Conservation (phyloP, 805 yeast genomes). For the Saccharomyces mikatae region DNA sequence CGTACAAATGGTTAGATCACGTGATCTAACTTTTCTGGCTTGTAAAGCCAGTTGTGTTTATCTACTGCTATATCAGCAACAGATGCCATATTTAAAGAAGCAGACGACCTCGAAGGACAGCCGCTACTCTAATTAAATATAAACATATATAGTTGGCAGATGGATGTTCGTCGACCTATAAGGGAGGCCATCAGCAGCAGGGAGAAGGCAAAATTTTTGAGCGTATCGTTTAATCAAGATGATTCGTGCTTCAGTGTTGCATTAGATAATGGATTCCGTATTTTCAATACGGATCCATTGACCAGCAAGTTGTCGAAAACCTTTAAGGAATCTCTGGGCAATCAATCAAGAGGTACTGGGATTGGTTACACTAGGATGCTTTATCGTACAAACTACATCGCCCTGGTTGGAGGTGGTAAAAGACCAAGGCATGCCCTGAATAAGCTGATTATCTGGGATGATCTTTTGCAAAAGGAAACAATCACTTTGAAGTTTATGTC, state of each 20-base stretch:
- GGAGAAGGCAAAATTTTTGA: slow-evolving; percentile 35
- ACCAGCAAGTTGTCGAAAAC: slow-evolving; percentile 17
- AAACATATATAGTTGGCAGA: background rate
- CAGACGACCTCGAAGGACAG: background rate
- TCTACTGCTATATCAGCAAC: background rate
- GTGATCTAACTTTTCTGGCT: background rate
- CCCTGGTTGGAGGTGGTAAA: slow-evolving; percentile 83
- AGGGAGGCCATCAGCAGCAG: slow-evolving; percentile 5
- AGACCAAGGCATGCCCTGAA: slow-evolving; percentile 71
- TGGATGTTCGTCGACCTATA: slow-evolving; percentile 15
- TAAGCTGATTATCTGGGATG: slow-evolving; percentile 88
- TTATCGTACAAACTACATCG: slow-evolving; percentile 83
- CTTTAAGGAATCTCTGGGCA: slow-evolving; percentile 32
- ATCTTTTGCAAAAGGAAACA: slow-evolving; percentile 66
- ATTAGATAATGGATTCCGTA: slow-evolving; percentile 72
- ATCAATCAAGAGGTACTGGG: slow-evolving; percentile 56
- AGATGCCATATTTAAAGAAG: background rate
- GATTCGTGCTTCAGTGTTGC: slow-evolving; percentile 83
- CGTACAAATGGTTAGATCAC: background rate
- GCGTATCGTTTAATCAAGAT: slow-evolving; percentile 78
- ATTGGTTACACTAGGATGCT: slow-evolving; percentile 76
- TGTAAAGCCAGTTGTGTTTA: background rate
- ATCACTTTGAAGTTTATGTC: slow-evolving; percentile 66
- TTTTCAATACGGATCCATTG: slow-evolving; percentile 82
- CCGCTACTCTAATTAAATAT: background rate